Percentiles rank a stretch among this genome's conserved stretches.
Conservation (phyloP, 495 filamentous ascomycete species). For the Daldinia grandis region DNA sequence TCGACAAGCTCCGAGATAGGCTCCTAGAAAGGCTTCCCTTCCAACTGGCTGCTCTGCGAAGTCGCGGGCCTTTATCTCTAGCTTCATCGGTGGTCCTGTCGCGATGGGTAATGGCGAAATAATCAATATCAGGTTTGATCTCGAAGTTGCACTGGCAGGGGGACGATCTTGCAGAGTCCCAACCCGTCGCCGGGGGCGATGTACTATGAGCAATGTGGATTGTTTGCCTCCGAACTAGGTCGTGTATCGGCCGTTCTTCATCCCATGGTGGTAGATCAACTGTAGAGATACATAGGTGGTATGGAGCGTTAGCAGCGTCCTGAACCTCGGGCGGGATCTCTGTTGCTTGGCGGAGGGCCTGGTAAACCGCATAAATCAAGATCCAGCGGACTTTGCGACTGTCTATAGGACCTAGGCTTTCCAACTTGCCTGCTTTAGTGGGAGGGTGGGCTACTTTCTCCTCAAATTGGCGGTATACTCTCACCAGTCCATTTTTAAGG, state of each 20-base stretch:
- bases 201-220: conserved; percentile 18
- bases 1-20: conserved; percentile 27
- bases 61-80: conserved; percentile 10
- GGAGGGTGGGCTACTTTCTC: conserved; percentile 51
- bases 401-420: conserved; percentile 59
- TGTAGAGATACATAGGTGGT: conserved; percentile 54
- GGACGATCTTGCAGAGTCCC: neutral
- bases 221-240: conserved; percentile 36
- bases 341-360: conserved; percentile 65
- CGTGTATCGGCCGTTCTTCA: conserved; percentile 30
- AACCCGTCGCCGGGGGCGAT: neutral
- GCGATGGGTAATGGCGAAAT: conserved; percentile 48
- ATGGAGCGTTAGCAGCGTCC: conserved; percentile 46
- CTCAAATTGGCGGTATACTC: conserved; percentile 58
- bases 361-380: conserved; percentile 72
- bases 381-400: conserved; percentile 75
- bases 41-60: conserved; percentile 26
- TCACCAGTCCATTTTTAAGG: conserved; percentile 51
- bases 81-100: conserved; percentile 16
- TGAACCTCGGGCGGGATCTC: conserved; percentile 49
- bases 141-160: conserved; percentile 28
- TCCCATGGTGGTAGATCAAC: conserved; percentile 55
- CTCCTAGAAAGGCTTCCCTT: conserved; percentile 40
- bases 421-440: conserved; percentile 48
- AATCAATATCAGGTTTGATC: conserved; percentile 56